Evolutionary conservation across 2,329 filamentous ascomycete genomes (phyloP).

Genomic region (Aspergillus viridinutans): DNA sequence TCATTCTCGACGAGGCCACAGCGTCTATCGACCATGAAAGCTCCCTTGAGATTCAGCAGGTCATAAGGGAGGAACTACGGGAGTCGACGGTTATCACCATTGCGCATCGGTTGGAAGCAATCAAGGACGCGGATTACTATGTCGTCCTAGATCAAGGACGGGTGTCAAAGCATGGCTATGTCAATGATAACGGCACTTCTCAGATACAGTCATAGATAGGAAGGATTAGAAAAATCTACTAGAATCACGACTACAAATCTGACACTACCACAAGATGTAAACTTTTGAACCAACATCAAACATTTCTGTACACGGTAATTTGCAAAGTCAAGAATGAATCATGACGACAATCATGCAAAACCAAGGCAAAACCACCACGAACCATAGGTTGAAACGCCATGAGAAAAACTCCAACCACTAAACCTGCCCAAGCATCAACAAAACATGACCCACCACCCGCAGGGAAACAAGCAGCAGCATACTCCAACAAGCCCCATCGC

Average conservation of each 20-base stretch:
- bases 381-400: neutral
- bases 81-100: slow-evolving; percentile 59
- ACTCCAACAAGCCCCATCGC: neutral
- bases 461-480: neutral
- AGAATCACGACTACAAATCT: neutral
- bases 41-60: slow-evolving; percentile 42
- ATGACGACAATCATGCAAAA: neutral
- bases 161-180: slow-evolving; percentile 31
- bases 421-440: neutral
- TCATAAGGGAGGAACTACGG: slow-evolving; percentile 32
- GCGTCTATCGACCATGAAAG: slow-evolving; percentile 62
- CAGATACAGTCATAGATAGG: neutral
- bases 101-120: slow-evolving; percentile 61
- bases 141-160: slow-evolving; percentile 52
- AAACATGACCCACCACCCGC: neutral
- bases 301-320: neutral
- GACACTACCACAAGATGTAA: too few relatives aligned
- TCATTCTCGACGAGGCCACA: slow-evolving; percentile 65
- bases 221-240: neutral
- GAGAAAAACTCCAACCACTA: neutral
- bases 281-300: too few relatives aligned
- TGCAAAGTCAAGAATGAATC: too few relatives aligned
- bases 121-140: slow-evolving; percentile 55
- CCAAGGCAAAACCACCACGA: neutral
- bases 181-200: slow-evolving; percentile 18